These are phyloP conservation scores for fission yeast (Schizosaccharomyces pombe) DNA, from an alignment of 805 yeast species.

Conservation along the genomic window DNA sequence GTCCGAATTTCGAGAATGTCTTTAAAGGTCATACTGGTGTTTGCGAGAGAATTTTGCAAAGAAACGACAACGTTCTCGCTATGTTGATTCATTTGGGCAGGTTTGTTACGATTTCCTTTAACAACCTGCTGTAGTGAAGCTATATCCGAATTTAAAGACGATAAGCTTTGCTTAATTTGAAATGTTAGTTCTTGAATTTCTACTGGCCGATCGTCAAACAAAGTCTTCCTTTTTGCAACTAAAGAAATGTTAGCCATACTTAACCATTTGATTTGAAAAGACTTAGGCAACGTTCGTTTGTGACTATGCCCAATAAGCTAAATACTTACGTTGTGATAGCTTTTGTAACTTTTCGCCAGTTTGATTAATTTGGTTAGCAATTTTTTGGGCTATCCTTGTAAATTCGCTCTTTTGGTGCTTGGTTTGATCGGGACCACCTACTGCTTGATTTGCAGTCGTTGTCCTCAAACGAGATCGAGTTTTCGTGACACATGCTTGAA, in stretches of 20 bases:
- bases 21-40: conserved; percentile 77
- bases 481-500: conserved; percentile 8
- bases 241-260: conserved; percentile 5
- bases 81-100: conserved; percentile 37
- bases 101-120: conserved; percentile 15
- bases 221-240: conserved; percentile 68
- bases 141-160: conserved; percentile 50
- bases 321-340: conserved; percentile 33
- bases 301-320: neutral
- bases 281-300: neutral
- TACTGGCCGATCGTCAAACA: conserved; percentile 81
- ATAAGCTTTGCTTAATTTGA: conserved; percentile 59
- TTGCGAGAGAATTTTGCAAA: conserved; percentile 70
- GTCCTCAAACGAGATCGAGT: neutral
- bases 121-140: conserved; percentile 35
- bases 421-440: neutral
- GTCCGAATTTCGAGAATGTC: conserved; percentile 76
- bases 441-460: conserved; percentile 12
- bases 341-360: conserved; percentile 63
- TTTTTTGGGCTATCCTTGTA: conserved; percentile 44
- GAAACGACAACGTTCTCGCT: conserved; percentile 69
- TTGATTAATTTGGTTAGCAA: conserved; percentile 72
- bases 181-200: conserved; percentile 83
- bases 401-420: conserved; percentile 27
- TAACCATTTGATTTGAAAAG: neutral